Percentiles rank a stretch among this genome's conserved stretches.
Conservation (phyloP, 2,329 filamentous ascomycete species). For the Diaporthe aspalathi region DNA sequence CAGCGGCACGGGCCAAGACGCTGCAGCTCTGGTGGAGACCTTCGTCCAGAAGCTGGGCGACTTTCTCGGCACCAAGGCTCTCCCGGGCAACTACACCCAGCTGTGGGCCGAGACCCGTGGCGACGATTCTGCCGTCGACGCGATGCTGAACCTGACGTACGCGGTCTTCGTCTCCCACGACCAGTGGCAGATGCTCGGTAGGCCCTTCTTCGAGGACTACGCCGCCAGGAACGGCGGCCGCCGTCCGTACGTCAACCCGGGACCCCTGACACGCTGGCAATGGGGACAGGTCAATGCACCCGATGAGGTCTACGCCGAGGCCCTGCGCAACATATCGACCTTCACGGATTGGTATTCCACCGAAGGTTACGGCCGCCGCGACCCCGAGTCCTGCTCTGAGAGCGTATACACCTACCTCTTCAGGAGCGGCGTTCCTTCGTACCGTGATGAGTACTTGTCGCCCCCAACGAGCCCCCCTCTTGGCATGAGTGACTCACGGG, state of each 20-base stretch:
- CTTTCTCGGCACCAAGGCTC: conserved; percentile 44
- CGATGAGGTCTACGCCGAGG: conserved; percentile 36
- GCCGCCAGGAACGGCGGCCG: conserved; percentile 44
- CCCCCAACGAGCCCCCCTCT: conserved; percentile 20
- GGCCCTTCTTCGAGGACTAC: conserved; percentile 54
- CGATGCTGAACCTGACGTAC: conserved; percentile 50
- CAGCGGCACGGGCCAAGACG: conserved; percentile 36
- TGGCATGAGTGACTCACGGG: conserved; percentile 16
- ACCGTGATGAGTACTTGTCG: conserved; percentile 33
- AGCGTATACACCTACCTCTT: conserved; percentile 38
- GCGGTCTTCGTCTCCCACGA: conserved; percentile 52
- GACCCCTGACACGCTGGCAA: not conserved
- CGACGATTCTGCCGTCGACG: conserved; percentile 38
- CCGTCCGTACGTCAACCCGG: conserved; percentile 26
- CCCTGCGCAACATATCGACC: conserved; percentile 28
- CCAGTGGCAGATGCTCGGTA: conserved; percentile 51
- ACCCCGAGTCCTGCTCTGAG: conserved; percentile 38
- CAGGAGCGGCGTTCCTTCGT: conserved; percentile 14
- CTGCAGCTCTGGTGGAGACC: conserved; percentile 41
- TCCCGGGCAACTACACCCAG: conserved; percentile 41
- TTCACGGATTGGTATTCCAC: conserved; percentile 38
- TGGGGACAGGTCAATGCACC: conserved; percentile 31
- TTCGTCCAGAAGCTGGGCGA: conserved; percentile 46
- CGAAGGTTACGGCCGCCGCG: conserved; percentile 36
- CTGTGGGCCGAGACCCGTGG: conserved; percentile 44